Conservation (phyloP, 1,284 basidiomycete species). For the Bjerkandera adusta region DNA sequence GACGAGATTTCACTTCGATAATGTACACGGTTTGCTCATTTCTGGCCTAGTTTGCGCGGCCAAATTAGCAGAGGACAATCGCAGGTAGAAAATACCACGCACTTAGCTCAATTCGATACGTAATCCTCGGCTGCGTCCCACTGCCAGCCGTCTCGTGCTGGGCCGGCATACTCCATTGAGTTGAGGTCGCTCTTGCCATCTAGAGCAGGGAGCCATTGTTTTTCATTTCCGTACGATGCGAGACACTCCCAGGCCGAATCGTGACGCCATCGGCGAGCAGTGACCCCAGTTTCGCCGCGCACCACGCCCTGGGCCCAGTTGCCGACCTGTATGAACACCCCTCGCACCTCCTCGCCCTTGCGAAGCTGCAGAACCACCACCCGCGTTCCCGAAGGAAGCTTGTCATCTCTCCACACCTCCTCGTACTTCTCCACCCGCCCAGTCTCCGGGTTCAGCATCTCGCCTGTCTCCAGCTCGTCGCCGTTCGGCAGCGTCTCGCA, state of each 20-base stretch:
- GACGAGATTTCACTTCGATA: no score
- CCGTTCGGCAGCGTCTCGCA: constrained; percentile 11
- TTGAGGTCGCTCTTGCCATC: background rate
- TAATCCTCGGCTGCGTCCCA: no score
- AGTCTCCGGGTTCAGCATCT: constrained; percentile 12
- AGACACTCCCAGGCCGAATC: background rate
- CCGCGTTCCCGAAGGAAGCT: background rate
- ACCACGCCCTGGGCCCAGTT: constrained; percentile 11
- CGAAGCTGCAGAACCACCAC: constrained; percentile 7
- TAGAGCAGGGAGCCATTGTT: background rate
- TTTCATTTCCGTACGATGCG: background rate
- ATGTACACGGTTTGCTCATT: no score
- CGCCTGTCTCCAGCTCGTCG: constrained; percentile 14
- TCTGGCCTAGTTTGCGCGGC: no score
- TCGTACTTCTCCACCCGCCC: constrained; percentile 7
- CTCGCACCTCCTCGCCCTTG: background rate
- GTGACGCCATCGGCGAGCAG: constrained; percentile 5
- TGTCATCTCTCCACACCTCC: constrained; percentile 14
- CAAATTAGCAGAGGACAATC: no score
- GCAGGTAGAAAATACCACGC: no score
- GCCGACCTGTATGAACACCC: constrained; percentile 11
- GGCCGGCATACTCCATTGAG: no score
- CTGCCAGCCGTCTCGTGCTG: no score
- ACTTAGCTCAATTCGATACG: no score
- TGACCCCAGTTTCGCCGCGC: background rate